phyloP scores from a whole-genome alignment of 1,284 basidiomycete species.

The Sanghuangporus weigelae region DNA sequence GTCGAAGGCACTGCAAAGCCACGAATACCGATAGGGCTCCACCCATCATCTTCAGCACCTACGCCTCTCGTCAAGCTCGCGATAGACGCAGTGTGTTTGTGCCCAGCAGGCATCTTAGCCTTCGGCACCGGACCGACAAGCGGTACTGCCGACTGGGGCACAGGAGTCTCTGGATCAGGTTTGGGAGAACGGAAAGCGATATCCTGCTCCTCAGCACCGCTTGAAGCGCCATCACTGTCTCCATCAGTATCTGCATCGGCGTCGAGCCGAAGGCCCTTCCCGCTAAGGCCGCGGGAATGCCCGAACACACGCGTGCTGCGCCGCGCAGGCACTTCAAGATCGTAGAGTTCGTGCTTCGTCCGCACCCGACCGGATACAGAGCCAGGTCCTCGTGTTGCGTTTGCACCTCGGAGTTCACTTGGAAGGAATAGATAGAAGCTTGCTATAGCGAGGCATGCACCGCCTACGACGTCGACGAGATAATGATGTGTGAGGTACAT shows the following conservation, averaged over 20 bases:
- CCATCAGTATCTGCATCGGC: constrained; percentile 21
- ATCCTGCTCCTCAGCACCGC: constrained; percentile 53
- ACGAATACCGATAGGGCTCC: constrained; percentile 59
- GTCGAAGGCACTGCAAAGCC: constrained; percentile 41
- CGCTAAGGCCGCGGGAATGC: constrained; percentile 23
- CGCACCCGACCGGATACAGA: constrained; percentile 27
- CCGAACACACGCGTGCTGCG: constrained; percentile 18
- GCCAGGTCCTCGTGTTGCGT: constrained; percentile 44
- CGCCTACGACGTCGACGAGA: constrained; percentile 93
- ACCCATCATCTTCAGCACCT: constrained; percentile 63
- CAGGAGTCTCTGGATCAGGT: constrained; percentile 29
- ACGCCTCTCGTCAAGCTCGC: constrained; percentile 73
- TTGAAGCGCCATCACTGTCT: constrained; percentile 52
- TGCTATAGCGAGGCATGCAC: constrained; percentile 83
- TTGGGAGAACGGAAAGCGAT: constrained; percentile 65
- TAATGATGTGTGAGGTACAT: constrained; percentile 99
- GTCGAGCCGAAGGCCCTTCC: constrained; percentile 36
- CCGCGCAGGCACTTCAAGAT: constrained; percentile 47
- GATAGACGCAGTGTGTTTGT: constrained; percentile 75
- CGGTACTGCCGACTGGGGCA: constrained; percentile 32
- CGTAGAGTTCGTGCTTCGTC: constrained; percentile 71
- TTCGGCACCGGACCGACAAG: constrained; percentile 24
- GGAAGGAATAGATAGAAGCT: constrained; percentile 90
- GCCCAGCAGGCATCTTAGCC: constrained; percentile 34
- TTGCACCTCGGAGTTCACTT: constrained; percentile 63